Percentiles rank a stretch among this genome's conserved stretches.
Evolutionary conservation across 78 protist species (phyloP).

Genomic region (Polysphondylium violaceum): DNA sequence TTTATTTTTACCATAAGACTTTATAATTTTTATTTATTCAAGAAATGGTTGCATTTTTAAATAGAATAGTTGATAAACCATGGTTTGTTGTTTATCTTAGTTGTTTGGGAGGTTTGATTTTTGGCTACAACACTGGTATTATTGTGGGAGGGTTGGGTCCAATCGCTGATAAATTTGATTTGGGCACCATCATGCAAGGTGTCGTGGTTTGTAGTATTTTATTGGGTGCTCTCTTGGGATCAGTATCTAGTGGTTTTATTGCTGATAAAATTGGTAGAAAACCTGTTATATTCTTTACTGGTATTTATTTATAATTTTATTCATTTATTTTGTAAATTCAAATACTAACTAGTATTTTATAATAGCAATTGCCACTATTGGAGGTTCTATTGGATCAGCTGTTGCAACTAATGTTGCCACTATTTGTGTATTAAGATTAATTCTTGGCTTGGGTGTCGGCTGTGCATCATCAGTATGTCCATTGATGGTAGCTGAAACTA

Average conservation of each 20-base stretch:
- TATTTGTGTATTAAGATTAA: constrained; percentile 28
- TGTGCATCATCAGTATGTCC: constrained; percentile 44
- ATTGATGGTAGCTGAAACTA: constrained; percentile 57
- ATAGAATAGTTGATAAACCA: constrained; percentile 2
- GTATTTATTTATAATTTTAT: constrained; percentile 27
- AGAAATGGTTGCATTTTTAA: constrained; percentile 11
- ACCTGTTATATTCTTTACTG: constrained; percentile 40
- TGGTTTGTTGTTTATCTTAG: constrained; percentile 21
- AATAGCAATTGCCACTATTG: constrained; percentile 23
- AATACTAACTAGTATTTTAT: too few species aligned
- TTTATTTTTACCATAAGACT: too few species aligned
- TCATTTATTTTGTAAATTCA: too few species aligned
- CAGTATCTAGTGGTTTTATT: constrained; percentile 58
- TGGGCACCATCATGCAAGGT: constrained; percentile 39
- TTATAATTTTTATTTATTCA: too few species aligned
- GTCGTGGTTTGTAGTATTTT: constrained; percentile 37
- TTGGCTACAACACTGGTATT: constrained; percentile 73
- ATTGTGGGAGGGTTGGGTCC: constrained; percentile 10
- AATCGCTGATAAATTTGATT: constrained; percentile 8
- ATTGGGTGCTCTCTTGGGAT: constrained; percentile 68
- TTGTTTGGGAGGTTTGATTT: constrained; percentile 54
- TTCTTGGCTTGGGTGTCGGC: constrained; percentile 58
- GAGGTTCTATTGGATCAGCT: constrained; percentile 61
- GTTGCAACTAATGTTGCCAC: constrained; percentile 11
- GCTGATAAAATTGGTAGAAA: constrained; percentile 63